Base-by-base conservation (phyloP, 192 early-diverging fungal species). In the Jimgerdemannia flammicorona region DNA sequence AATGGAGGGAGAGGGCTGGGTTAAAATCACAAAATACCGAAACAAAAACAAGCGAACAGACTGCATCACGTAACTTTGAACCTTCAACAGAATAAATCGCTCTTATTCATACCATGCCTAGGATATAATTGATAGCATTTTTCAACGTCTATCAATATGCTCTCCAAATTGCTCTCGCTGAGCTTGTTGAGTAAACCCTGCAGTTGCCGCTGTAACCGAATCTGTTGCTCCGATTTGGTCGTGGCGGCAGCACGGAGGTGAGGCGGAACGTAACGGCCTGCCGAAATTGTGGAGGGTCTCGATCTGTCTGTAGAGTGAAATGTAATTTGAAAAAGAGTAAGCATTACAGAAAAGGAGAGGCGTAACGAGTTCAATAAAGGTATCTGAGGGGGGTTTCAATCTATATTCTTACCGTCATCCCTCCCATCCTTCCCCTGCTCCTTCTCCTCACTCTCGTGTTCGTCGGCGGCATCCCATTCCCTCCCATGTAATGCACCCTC, bases 151-250 rank as follows among this genome's bases (percentile, higher is more conserved):
- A 84, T 67, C 4, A 98, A 79, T 67, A 99, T 98, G 17, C 88
- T 88, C 72, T 96, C 96, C 40, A 99, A 90, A 78, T 98, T 99
- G 79, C 90, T 88, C 79, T 96, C 96, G 80, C 92, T 95, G 73
- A 98, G 84, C 82, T 86, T 91, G 83, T 99, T 99, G 7, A 98
- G 83, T 70, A 93, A 89, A 72, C 97, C 97, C 77, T 96, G 94
- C 3, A 98, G 74, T 67, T 90, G 90, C 40, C 92, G 86, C 71
- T 95, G 91, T 6, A 98, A 84, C 11, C 93, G 88, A 3, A 87
- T 80, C 42, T 91, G 84, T n/a, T 90, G 86, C 81, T 97, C 95
- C 40, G 82, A 85, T 64, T 92, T 88, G 0, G 85, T 78, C 4
- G 78, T 75, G 40, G 88, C 73, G 44, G 85, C 80, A 17, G 76